Conservation (phyloP, 306 rosid genomes). For the Malus asiatica region DNA sequence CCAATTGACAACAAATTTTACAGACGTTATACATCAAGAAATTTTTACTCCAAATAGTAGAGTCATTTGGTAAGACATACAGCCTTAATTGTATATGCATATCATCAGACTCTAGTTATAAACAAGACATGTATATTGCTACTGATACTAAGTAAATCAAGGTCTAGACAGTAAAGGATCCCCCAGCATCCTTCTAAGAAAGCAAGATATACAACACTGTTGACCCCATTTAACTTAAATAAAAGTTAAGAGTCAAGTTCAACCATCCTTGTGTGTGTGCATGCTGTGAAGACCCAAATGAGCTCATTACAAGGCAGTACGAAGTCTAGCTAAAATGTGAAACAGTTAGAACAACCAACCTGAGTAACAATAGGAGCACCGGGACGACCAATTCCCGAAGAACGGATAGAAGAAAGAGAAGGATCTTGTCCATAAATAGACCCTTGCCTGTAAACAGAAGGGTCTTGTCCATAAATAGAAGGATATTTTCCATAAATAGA, state of each 20-base stretch:
- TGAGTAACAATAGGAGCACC: constrained; percentile 82
- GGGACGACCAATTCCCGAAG: constrained; percentile 62
- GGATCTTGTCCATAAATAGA: constrained; percentile 38
- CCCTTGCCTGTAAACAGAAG: constrained; percentile 59
- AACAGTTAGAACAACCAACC: constrained; percentile 35
- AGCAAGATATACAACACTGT: neutral
- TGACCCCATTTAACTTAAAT: neutral
- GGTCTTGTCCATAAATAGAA: constrained; percentile 53
- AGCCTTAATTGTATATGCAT: neutral
- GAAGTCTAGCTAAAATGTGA: constrained; percentile 5
- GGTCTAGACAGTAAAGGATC: neutral
- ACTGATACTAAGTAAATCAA: neutral
- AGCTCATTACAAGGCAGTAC: neutral
- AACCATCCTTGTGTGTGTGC: neutral
- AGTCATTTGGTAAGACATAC: neutral
- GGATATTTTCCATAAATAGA: constrained; percentile 35
- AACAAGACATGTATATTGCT: neutral
- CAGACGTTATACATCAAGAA: neutral
- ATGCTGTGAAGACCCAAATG: neutral
- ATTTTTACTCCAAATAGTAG: neutral
- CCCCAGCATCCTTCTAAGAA: neutral
- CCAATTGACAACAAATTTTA: neutral
- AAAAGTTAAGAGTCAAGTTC: neutral
- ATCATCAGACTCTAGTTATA: neutral
- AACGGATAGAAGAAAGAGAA: constrained; percentile 35